Percentiles rank a stretch among this genome's conserved stretches.
Evolutionary conservation across 2,329 filamentous ascomycete species (phyloP).

Genomic region (Helotiales sp.): DNA sequence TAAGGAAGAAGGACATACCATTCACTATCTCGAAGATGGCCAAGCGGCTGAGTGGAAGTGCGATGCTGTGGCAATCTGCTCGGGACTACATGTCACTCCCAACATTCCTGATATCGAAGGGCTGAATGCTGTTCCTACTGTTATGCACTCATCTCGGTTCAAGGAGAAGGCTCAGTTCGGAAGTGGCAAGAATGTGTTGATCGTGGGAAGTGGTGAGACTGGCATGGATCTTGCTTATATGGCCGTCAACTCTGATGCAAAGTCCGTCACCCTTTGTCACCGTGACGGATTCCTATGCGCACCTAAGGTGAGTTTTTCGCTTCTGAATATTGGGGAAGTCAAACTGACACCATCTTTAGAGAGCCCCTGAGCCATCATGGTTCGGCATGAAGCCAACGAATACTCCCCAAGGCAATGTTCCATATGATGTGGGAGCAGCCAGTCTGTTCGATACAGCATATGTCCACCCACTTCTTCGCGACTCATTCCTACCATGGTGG

Average conservation of each 20-base stretch:
- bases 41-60: slow-evolving; percentile 40
- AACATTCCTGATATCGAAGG: slow-evolving; percentile 48
- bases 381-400: slow-evolving; percentile 20
- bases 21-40: slow-evolving; percentile 18
- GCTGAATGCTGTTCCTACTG: slow-evolving; percentile 44
- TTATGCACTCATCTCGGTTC: slow-evolving; percentile 51
- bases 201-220: slow-evolving; percentile 53
- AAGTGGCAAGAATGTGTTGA: slow-evolving; percentile 46
- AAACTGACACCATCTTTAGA: slow-evolving; percentile 13
- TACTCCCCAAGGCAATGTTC: slow-evolving; percentile 42
- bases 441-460: slow-evolving; percentile 59
- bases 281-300: slow-evolving; percentile 53
- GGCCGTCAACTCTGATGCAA: slow-evolving; percentile 50
- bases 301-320: slow-evolving; percentile 46
- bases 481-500: slow-evolving; percentile 50
- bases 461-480: slow-evolving; percentile 52
- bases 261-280: slow-evolving; percentile 51
- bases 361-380: slow-evolving; percentile 22
- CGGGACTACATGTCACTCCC: slow-evolving; percentile 51
- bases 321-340: background rate
- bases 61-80: slow-evolving; percentile 54
- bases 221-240: slow-evolving; percentile 52
- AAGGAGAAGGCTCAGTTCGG: slow-evolving; percentile 52
- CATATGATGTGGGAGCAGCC: slow-evolving; percentile 53
- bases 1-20: slow-evolving; percentile 22